These are phyloP conservation scores for Rosa chinensis DNA, from an alignment of 306 rosid species.

Conservation along the genomic window DNA sequence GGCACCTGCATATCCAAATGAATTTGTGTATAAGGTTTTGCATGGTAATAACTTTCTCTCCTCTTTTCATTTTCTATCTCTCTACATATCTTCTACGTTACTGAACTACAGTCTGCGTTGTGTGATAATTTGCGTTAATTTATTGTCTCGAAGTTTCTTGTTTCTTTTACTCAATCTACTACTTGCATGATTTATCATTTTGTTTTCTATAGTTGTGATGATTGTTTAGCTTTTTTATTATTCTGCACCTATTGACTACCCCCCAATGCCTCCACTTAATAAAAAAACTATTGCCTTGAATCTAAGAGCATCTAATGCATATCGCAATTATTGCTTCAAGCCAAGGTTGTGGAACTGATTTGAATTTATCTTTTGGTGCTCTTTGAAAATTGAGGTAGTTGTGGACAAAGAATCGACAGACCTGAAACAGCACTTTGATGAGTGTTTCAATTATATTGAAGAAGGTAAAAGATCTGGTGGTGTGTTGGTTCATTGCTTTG, in stretches of 20 bases:
- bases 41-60: constrained; percentile 40
- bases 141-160: not conserved
- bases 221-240: not conserved
- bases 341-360: constrained; percentile 23
- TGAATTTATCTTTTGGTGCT: constrained; percentile 30
- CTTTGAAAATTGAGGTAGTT: constrained; percentile 59
- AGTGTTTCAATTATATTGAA: constrained; percentile 68
- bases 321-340: constrained; percentile 17
- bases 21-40: constrained; percentile 59
- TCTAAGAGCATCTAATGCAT: not conserved
- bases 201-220: not conserved
- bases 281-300: constrained; percentile 15
- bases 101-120: not conserved
- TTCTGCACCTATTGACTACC: not conserved
- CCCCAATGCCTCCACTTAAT: constrained; percentile 4
- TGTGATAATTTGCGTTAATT: not conserved
- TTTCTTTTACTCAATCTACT: not conserved
- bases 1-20: constrained; percentile 50
- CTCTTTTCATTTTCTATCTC: not conserved
- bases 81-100: not conserved
- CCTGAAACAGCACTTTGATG: constrained; percentile 61
- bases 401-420: constrained; percentile 48
- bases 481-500: constrained; percentile 84
- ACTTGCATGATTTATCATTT: not conserved
- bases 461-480: constrained; percentile 60